Evolutionary conservation across 306 rosid species (phyloP).

Genomic region (Cucurbita pepo): DNA sequence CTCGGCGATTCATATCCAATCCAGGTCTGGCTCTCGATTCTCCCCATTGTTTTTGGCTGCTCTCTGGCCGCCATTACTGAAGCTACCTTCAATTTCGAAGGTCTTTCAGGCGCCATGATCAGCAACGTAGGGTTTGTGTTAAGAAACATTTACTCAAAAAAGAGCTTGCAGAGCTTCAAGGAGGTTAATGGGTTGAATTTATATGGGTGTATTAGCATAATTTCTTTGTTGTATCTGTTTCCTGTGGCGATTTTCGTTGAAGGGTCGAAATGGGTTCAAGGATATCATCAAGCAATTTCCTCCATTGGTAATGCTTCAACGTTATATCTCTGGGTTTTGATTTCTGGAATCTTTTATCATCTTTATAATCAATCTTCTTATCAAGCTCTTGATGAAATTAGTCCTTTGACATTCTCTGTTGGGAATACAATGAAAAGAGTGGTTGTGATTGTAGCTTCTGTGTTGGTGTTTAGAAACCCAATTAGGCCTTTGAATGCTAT

Average conservation of each 20-base stretch:
- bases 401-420: slow-evolving; percentile 78
- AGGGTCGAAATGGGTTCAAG: slow-evolving; percentile 87
- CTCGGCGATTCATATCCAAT: slow-evolving; percentile 71
- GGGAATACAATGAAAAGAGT: slow-evolving; percentile 98
- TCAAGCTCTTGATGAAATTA: slow-evolving; percentile 84
- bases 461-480: slow-evolving; percentile 83
- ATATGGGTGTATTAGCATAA: background rate
- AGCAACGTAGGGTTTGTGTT: slow-evolving; percentile 88
- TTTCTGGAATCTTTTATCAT: slow-evolving; percentile 87
- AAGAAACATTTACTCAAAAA: background rate
- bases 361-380: slow-evolving; percentile 92
- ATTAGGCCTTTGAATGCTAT: slow-evolving; percentile 80
- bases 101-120: slow-evolving; percentile 72
- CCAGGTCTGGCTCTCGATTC: slow-evolving; percentile 77
- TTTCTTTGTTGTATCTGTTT: slow-evolving; percentile 59
- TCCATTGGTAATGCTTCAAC: slow-evolving; percentile 55
- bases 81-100: slow-evolving; percentile 72
- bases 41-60: slow-evolving; percentile 87
- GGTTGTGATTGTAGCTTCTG: slow-evolving; percentile 65
- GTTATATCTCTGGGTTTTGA: slow-evolving; percentile 63
- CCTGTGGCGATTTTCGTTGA: slow-evolving; percentile 76
- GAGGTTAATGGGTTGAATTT: background rate
- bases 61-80: slow-evolving; percentile 80
- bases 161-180: background rate
- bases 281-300: slow-evolving; percentile 59